phyloP scores from a whole-genome alignment of 1,139 yeast genomes.

The Suhomyces choctaworum region DNA sequence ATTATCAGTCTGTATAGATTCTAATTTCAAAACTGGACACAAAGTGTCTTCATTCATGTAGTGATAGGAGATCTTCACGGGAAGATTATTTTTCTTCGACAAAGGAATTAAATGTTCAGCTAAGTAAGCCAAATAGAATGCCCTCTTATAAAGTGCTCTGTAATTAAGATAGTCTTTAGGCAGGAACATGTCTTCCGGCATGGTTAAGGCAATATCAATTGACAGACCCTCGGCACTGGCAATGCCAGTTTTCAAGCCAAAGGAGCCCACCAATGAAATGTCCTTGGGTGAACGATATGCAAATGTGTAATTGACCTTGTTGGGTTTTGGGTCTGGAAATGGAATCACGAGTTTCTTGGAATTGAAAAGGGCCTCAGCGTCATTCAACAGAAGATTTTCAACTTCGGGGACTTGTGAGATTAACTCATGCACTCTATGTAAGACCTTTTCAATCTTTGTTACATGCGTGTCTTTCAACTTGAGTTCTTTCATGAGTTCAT shows the following conservation, averaged over 20 bases:
- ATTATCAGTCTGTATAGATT: slow-evolving; percentile 50
- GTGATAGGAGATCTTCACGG: slow-evolving; percentile 56
- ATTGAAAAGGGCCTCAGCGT: slow-evolving; percentile 52
- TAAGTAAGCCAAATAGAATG: slow-evolving; percentile 79
- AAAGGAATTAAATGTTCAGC: slow-evolving; percentile 61
- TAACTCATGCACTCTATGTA: slow-evolving; percentile 73
- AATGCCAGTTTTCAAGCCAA: slow-evolving; percentile 82
- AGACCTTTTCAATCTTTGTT: slow-evolving; percentile 67
- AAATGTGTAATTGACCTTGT: slow-evolving; percentile 66
- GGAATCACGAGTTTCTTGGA: slow-evolving; percentile 65
- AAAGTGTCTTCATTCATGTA: slow-evolving; percentile 66
- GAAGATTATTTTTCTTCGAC: slow-evolving; percentile 54
- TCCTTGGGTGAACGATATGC: slow-evolving; percentile 71
- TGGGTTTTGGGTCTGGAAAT: slow-evolving; percentile 87
- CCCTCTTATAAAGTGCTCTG: slow-evolving; percentile 84
- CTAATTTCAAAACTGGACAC: slow-evolving; percentile 62
- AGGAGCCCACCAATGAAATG: slow-evolving; percentile 82
- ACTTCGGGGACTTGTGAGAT: slow-evolving; percentile 63
- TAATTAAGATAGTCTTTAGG: slow-evolving; percentile 89
- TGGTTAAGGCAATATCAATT: slow-evolving; percentile 76
- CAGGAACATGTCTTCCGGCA: slow-evolving; percentile 76
- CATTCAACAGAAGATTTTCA: slow-evolving; percentile 50
- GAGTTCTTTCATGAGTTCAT: slow-evolving; percentile 80
- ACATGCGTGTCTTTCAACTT: slow-evolving; percentile 70
- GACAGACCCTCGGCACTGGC: slow-evolving; percentile 59